Base-by-base conservation (phyloP, 176 grass and related monocot species). In the Musa acuminata region DNA sequence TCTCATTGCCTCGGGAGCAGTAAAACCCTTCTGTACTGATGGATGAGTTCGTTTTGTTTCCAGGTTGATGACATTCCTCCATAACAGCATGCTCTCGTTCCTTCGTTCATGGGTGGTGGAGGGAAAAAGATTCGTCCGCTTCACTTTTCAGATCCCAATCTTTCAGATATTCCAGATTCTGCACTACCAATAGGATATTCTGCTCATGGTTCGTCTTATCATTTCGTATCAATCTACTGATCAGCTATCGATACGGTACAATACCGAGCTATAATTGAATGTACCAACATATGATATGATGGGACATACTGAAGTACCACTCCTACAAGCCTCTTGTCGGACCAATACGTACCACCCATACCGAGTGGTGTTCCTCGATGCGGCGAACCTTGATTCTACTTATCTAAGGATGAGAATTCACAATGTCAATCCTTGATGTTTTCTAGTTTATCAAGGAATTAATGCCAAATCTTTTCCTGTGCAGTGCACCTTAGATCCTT, bases 1-100 rank as follows among this genome's bases (percentile, higher is more conserved):
- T 11, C 49, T 51, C 25, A 1, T 22, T 1, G 2, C 58, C 24
- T 1, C 49, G 52, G 9, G 35, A 43, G 54, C 23, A 51, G n/a
- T 35, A 3, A 25, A 16, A 43, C 6, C 51, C 17, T 43, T 72
- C 19, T 62, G 14, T 49, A 10, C 75, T 64, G 6, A 77, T 64
- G 58, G 8, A 23, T 8, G 48, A 1, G 1, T 63, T 14, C 21
- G 3, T 64, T 52, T 50, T n/a, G 13, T 57, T 51, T 57, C 49
- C 74, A 96, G 92, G 84, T 92, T 52, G 92, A 96, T 66, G 89
- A 96, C 72, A 96, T 96, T 76, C 92, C 89, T 21, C 92, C 89
- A 5, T 89, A 96, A 80, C 89, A 96, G 92, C 92, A 96, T 82
- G 92, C 92, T 19, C 85, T 96, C 9, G 92, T 96, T 70, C 92